These are phyloP conservation scores for Rosa lucieae DNA, from an alignment of 306 rosid genomes.

Conservation along the genomic window DNA sequence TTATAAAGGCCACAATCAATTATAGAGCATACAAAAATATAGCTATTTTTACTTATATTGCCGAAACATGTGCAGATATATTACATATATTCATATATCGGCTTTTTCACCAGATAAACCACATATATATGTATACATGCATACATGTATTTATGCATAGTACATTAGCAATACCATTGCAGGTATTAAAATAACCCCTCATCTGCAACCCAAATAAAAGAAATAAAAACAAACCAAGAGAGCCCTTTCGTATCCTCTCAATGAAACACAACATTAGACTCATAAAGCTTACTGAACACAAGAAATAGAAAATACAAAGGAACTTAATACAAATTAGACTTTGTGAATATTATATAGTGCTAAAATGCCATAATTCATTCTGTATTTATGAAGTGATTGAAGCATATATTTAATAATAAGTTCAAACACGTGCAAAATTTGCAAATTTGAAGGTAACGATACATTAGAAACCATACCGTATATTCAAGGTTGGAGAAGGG, in stretches of 20 bases:
- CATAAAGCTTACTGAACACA: not conserved
- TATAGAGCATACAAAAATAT: not conserved
- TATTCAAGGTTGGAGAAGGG: conserved; percentile 92
- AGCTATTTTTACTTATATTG: not conserved
- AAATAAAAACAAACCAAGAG: not conserved
- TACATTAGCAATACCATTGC: not conserved
- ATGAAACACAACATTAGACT: not conserved
- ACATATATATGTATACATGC: not conserved
- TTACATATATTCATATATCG: not conserved
- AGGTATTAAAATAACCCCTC: not conserved
- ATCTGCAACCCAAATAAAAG: not conserved
- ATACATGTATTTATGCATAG: not conserved
- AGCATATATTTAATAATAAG: not conserved
- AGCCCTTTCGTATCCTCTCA: not conserved
- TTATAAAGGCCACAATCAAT: conserved; percentile 24
- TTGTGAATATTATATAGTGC: not conserved
- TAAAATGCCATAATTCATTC: not conserved
- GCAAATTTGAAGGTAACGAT: conserved; percentile 1
- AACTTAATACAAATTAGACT: not conserved
- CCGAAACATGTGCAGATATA: not conserved
- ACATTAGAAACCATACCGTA: conserved; percentile 48
- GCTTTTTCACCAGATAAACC: not conserved
- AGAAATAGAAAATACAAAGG: not conserved
- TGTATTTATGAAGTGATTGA: not conserved
- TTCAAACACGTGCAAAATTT: conserved; percentile 1